Evolutionary conservation across 2,329 filamentous ascomycete genomes (phyloP).

Genomic region (Teratosphaeria destructans): DNA sequence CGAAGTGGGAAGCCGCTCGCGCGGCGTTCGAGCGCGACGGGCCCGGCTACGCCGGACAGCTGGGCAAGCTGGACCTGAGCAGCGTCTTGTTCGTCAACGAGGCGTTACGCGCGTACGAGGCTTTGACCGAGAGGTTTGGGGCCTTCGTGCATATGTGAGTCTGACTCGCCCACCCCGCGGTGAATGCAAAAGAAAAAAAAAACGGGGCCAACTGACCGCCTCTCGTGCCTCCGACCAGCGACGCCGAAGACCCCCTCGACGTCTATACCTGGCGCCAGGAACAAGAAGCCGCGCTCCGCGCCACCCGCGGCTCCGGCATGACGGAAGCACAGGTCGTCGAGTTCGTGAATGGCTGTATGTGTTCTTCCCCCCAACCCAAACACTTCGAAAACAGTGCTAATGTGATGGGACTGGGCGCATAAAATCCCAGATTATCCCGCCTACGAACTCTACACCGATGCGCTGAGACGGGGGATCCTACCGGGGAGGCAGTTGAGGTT

Average conservation of each 20-base stretch:
- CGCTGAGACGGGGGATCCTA: conserved; percentile 41
- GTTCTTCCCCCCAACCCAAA: background rate
- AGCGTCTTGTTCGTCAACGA: conserved; percentile 51
- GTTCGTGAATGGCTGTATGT: conserved; percentile 59
- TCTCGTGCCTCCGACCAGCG: conserved; percentile 26
- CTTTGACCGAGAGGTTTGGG: conserved; percentile 49
- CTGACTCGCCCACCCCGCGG: no score
- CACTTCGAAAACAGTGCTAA: background rate
- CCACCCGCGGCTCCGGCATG: conserved; percentile 64
- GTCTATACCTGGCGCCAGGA: conserved; percentile 79
- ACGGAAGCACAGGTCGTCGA: conserved; percentile 64
- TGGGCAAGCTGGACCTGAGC: conserved; percentile 45
- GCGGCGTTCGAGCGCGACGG: conserved; percentile 40
- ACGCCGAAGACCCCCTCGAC: conserved; percentile 61
- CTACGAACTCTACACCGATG: conserved; percentile 46
- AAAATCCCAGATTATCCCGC: conserved; percentile 36
- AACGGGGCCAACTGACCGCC: no score
- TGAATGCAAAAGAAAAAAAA: no score
- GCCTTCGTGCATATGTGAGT: conserved; percentile 54
- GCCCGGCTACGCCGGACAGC: conserved; percentile 35
- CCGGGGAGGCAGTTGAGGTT: conserved; percentile 41
- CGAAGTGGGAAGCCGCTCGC: conserved; percentile 42
- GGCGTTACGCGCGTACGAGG: conserved; percentile 47
- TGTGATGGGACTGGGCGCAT: no score
- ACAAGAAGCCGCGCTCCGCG: conserved; percentile 64